Evolutionary conservation across 2,329 filamentous ascomycete genomes (phyloP).

Genomic region (Neodidymelliopsis sp.): DNA sequence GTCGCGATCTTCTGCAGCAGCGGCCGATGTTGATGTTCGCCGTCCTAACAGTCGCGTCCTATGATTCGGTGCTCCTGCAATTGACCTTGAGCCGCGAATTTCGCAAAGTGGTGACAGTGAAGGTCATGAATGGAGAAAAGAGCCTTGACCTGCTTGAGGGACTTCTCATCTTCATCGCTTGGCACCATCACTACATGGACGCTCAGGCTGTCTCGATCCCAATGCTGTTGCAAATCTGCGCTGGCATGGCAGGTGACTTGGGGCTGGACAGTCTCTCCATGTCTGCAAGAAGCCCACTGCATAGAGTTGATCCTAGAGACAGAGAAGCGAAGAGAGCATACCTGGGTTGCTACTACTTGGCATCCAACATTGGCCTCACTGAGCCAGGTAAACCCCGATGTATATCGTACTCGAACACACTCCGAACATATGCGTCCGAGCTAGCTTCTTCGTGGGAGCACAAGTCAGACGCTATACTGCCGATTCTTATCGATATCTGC

Average conservation of each 20-base stretch:
- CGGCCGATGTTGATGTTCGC: conserved; percentile 47
- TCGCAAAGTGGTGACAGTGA: conserved; percentile 45
- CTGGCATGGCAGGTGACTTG: conserved; percentile 43
- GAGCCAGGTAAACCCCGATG: conserved; percentile 34
- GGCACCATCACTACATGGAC: conserved; percentile 50
- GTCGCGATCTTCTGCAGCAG: conserved; percentile 37
- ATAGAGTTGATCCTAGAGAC: conserved; percentile 32
- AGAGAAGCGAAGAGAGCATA: conserved; percentile 46
- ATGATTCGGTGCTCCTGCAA: conserved; percentile 41
- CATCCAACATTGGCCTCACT: conserved; percentile 36
- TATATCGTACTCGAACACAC: conserved; percentile 36
- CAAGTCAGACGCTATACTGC: conserved; percentile 40
- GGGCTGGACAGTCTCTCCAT: conserved; percentile 38
- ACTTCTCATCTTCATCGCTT: conserved; percentile 46
- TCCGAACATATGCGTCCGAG: conserved; percentile 44
- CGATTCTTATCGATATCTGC: conserved; percentile 41
- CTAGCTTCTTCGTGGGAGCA: conserved; percentile 41
- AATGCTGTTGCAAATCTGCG: conserved; percentile 44
- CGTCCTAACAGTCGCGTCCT: conserved; percentile 43
- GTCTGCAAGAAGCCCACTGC: conserved; percentile 25
- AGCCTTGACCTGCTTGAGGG: conserved; percentile 44
- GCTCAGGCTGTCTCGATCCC: conserved; percentile 43
- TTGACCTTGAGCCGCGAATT: conserved; percentile 45
- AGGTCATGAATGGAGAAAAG: conserved; percentile 47
- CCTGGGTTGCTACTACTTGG: conserved; percentile 46